Conservation (phyloP, 2,329 filamentous ascomycete genomes). For the Leptographium wingfieldii region DNA sequence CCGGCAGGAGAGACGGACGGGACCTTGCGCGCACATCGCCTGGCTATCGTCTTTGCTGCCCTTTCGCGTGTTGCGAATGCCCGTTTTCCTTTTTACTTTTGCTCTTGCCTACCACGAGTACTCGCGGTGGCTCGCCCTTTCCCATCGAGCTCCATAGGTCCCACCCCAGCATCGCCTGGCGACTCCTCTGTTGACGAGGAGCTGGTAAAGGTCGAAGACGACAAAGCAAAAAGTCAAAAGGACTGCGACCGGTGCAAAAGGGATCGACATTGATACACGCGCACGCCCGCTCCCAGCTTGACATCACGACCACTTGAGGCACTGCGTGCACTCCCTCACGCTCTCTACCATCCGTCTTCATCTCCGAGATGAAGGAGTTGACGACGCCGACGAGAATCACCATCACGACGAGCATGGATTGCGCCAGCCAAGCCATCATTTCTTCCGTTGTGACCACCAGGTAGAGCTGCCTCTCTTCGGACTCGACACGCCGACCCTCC, state of each 20-base stretch:
- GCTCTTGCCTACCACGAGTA: not conserved
- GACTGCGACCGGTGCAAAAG: not conserved
- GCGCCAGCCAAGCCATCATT: slow-evolving; percentile 10
- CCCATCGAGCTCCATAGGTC: not conserved
- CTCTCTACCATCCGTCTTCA: not conserved
- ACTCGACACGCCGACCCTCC: not conserved
- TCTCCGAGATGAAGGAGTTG: slow-evolving; percentile 3
- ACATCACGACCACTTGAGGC: not conserved
- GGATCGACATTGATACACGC: not conserved
- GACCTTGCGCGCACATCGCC: slow-evolving; percentile 9
- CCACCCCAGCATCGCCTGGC: slow-evolving; percentile 1
- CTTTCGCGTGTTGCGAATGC: not conserved
- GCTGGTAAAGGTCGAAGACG: slow-evolving; percentile 4
- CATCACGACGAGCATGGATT: slow-evolving; percentile 13
- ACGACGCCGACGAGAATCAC: slow-evolving; percentile 13
- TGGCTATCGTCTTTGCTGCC: not conserved
- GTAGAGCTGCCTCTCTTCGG: not conserved
- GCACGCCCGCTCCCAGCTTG: not conserved
- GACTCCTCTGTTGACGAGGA: slow-evolving; percentile 10
- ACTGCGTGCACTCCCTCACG: not conserved
- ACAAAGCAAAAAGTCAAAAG: not conserved
- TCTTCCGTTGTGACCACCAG: not conserved
- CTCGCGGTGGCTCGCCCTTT: not conserved
- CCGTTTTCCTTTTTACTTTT: slow-evolving; percentile 26
- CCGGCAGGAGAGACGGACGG: not conserved